phyloP scores from a whole-genome alignment of 805 yeast species.

The Suhomyces emberorum region DNA sequence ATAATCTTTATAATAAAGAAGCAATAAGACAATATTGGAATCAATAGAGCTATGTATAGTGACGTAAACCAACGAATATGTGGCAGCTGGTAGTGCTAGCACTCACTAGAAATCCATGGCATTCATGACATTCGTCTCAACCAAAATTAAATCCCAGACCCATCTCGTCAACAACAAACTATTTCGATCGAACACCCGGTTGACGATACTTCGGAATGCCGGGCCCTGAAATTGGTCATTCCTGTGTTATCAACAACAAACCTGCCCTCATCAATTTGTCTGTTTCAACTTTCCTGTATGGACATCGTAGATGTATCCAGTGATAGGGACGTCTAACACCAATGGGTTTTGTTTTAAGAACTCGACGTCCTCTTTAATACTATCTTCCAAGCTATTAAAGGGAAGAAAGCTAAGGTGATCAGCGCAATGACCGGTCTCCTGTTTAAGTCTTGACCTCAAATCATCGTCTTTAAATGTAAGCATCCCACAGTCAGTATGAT shows the following conservation, averaged over 20 bases:
- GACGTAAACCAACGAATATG: too few relatives aligned
- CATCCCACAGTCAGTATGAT: slow-evolving; percentile 47
- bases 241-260: neutral
- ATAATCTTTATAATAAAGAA: too few relatives aligned
- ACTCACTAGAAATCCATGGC: too few relatives aligned
- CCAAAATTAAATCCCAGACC: too few relatives aligned
- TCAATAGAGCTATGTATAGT: too few relatives aligned
- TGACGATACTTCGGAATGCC: too few relatives aligned
- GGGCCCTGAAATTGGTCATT: too few relatives aligned
- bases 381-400: slow-evolving; percentile 29
- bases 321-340: slow-evolving; percentile 34
- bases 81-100: too few relatives aligned
- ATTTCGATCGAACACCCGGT: neutral
- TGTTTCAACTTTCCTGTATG: slow-evolving; percentile 34
- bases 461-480: slow-evolving; percentile 34
- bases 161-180: neutral
- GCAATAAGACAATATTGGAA: too few relatives aligned
- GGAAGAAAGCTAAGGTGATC: slow-evolving; percentile 35
- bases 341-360: slow-evolving; percentile 25
- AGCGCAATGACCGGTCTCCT: slow-evolving; percentile 27
- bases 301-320: slow-evolving; percentile 40
- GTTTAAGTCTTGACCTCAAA: slow-evolving; percentile 23
- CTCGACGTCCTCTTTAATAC: slow-evolving; percentile 35
- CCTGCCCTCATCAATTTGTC: slow-evolving; percentile 23
- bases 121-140: too few relatives aligned